phyloP scores from a whole-genome alignment of 305 asterid species.

The Fraxinus sp. region DNA sequence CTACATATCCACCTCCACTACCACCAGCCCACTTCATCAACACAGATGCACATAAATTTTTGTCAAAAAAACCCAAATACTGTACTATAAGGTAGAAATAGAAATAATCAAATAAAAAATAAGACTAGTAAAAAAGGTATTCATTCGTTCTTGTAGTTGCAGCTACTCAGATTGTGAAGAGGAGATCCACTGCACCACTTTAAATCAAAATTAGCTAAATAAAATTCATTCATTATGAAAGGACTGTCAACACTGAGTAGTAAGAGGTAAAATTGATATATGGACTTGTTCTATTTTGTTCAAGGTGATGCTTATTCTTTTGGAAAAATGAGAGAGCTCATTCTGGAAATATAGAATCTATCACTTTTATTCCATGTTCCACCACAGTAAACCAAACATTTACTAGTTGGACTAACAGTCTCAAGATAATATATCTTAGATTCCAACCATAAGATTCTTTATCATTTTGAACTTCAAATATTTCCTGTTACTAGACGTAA shows the following conservation, averaged over 20 bases:
- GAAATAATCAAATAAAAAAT: neutral
- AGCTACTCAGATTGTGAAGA: neutral
- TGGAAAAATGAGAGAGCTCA: neutral
- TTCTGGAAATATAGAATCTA: neutral
- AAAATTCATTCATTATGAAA: neutral
- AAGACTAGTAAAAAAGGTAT: neutral
- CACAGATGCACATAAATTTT: neutral
- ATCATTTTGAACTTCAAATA: neutral
- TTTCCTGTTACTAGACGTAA: conserved; percentile 14
- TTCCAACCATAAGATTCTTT: neutral
- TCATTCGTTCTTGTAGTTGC: neutral
- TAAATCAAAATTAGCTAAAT: too few species aligned
- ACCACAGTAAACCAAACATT: neutral
- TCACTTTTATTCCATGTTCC: neutral
- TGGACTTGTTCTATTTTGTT: neutral
- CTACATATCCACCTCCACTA: neutral
- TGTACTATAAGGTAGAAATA: neutral
- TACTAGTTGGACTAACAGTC: neutral
- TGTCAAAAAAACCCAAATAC: neutral
- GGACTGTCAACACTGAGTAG: neutral
- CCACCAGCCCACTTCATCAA: neutral
- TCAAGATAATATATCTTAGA: neutral
- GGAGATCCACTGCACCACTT: too few species aligned
- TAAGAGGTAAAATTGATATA: neutral
- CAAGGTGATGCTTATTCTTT: neutral